Percentiles rank a stretch among this genome's conserved stretches.
Conservation (phyloP, 2,329 filamentous ascomycete genomes). For the Penicillium decumbens region DNA sequence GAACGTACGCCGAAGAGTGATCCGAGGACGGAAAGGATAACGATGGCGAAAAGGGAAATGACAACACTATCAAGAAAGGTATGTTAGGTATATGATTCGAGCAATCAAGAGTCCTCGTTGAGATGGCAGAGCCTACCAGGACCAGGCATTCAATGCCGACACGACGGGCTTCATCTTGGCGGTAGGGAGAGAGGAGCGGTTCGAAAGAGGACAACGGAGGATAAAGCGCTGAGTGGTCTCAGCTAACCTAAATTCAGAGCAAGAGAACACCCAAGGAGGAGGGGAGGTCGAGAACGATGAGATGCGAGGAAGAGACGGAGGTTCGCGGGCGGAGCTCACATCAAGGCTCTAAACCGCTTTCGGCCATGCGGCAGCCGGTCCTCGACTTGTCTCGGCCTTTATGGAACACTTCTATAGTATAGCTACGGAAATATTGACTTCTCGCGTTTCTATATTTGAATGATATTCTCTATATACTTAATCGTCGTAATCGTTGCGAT, state of each 20-base stretch:
- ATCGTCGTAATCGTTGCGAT: not conserved
- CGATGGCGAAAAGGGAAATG: slow-evolving; percentile 60
- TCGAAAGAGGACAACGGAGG: slow-evolving; percentile 1
- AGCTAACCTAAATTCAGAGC: not conserved
- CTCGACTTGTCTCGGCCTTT: not conserved
- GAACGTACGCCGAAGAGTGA: slow-evolving; percentile 65
- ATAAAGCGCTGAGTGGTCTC: not conserved
- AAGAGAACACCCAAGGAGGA: not conserved
- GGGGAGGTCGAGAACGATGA: slow-evolving; percentile 2
- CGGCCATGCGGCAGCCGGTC: slow-evolving; percentile 10
- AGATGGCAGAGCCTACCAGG: slow-evolving; percentile 62
- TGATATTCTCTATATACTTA: not conserved
- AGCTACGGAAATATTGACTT: not conserved
- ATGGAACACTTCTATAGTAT: not conserved
- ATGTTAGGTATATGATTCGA: slow-evolving; percentile 10
- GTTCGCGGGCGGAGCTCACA: slow-evolving; percentile 20
- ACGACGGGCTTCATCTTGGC: slow-evolving; percentile 88
- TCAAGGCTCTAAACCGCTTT: slow-evolving; percentile 23
- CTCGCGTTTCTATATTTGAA: not conserved
- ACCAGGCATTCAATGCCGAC: slow-evolving; percentile 88
- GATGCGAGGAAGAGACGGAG: slow-evolving; percentile 20
- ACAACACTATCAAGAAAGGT: slow-evolving; percentile 56
- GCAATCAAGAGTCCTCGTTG: not conserved
- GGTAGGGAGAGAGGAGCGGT: slow-evolving; percentile 3
- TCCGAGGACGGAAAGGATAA: slow-evolving; percentile 62